These are phyloP conservation scores for Boletus tomentosulus DNA, from an alignment of 768 basidiomycete genomes.

Conservation along the genomic window DNA sequence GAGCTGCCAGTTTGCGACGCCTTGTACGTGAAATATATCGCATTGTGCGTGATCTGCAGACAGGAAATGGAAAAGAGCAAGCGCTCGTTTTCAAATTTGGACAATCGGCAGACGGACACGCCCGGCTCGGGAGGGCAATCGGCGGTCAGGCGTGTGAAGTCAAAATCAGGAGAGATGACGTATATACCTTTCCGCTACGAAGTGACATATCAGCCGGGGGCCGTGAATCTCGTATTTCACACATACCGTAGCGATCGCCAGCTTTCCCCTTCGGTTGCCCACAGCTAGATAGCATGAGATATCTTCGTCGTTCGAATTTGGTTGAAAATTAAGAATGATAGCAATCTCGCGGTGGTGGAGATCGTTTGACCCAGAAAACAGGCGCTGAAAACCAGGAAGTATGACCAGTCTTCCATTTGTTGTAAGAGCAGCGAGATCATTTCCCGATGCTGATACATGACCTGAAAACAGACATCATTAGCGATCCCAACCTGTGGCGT, in stretches of 20 bases:
- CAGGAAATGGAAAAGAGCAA: slow-evolving; percentile 38
- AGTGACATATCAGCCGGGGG: neutral
- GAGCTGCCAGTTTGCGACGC: slow-evolving; percentile 1
- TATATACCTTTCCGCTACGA: slow-evolving; percentile 22
- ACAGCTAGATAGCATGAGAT: slow-evolving; percentile 48
- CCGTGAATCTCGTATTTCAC: neutral
- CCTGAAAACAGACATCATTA: slow-evolving; percentile 17
- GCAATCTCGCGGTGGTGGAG: slow-evolving; percentile 39
- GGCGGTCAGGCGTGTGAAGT: slow-evolving; percentile 19
- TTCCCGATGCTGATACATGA: slow-evolving; percentile 49
- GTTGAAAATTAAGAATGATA: slow-evolving; percentile 23
- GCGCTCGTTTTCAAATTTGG: slow-evolving; percentile 12
- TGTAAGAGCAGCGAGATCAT: slow-evolving; percentile 30
- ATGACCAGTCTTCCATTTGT: slow-evolving; percentile 24
- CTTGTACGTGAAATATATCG: slow-evolving; percentile 42
- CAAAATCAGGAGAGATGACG: slow-evolving; percentile 22
- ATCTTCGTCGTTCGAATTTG: slow-evolving; percentile 6
- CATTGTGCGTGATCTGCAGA: slow-evolving; percentile 53
- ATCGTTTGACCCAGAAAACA: slow-evolving; percentile 24
- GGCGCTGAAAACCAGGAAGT: slow-evolving; percentile 24
- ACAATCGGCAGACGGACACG: slow-evolving; percentile 22
- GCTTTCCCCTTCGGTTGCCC: slow-evolving; percentile 35
- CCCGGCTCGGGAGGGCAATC: slow-evolving; percentile 31
- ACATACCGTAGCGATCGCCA: slow-evolving; percentile 46
- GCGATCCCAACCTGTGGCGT: neutral